Evolutionary conservation across 2,329 filamentous ascomycete genomes (phyloP), one percentile per base, ranked within the genome.

Genomic region (Colletotrichum sp.): DNA sequence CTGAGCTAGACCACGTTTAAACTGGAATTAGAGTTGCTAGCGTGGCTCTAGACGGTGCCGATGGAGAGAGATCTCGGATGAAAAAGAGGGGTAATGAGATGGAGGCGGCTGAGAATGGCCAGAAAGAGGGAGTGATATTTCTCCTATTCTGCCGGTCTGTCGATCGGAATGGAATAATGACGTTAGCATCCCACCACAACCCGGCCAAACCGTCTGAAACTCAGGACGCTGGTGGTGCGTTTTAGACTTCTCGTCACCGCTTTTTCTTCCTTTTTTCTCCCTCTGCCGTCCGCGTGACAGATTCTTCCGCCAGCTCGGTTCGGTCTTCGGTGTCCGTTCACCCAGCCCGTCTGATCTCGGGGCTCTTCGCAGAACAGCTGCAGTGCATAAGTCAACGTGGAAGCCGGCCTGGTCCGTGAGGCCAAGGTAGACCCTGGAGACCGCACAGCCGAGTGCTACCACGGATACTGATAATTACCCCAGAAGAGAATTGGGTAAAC

Each of bases 71-170:
- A 32, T 55, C 21, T 69, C 64, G 30, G 64, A 69, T 32, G 36
- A 62, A 63, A 56, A 63, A 73, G 70, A 73, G 70, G 70, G 70
- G 70, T 30, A 68, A 61, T 16, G 18, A 62, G 18, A 24, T 21
- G n/a, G n/a, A 18, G 28, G 70, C 14, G 56, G 52, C 64, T 38
- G 38, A 43, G 7, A 24, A 59, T 2, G 48, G 48, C 14, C 32
- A 38, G 61, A 1, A 7, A 21, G 28, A 18, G 9, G 13, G 5
- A 13, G n/a, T 21, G 9, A 18, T 8, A 13, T 12, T 32, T 55
- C n/a, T 38, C 24, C 7, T 8, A 30, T 10, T 48, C 30, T 34
- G n/a, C 26, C 30, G n/a, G 9, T 61, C 58, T 34, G 2, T 52
- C 43, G n/a, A 52, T 52, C 43, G 21, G 26, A 48, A 58, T 28